Evolutionary conservation across 257 asterid species (phyloP).

Genomic region (Parsonsia alboflavescens): DNA sequence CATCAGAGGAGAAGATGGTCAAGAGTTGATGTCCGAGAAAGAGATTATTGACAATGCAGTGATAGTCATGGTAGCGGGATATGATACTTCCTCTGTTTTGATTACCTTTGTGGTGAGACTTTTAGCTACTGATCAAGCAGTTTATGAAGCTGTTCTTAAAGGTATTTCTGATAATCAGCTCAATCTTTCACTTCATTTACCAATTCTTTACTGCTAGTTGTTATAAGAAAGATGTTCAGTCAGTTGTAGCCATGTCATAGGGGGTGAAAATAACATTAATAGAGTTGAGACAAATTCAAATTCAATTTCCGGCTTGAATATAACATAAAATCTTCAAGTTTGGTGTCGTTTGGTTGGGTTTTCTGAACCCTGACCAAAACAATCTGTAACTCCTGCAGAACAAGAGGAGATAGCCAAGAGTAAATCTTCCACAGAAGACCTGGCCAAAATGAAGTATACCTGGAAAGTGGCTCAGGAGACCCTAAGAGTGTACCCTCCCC

Average conservation of each 20-base stretch:
- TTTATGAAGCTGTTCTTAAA: slow-evolving; percentile 48
- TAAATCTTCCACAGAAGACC: slow-evolving; percentile 45
- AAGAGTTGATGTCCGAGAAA: slow-evolving; percentile 41
- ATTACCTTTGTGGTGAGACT: slow-evolving; percentile 51
- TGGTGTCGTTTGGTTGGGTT: neutral
- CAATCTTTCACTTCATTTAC: neutral
- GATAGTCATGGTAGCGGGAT: slow-evolving; percentile 64
- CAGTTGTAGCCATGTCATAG: too few species aligned
- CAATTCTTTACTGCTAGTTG: neutral
- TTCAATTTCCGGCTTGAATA: too few species aligned
- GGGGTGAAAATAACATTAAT: too few species aligned
- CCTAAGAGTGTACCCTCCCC: slow-evolving; percentile 49
- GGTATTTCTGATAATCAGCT: slow-evolving; percentile 27
- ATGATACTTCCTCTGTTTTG: slow-evolving; percentile 61
- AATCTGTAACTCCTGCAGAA: slow-evolving; percentile 24
- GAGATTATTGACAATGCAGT: slow-evolving; percentile 57
- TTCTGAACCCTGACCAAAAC: neutral
- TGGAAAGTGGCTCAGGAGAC: slow-evolving; percentile 80
- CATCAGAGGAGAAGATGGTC: slow-evolving; percentile 33
- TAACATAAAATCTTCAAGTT: too few species aligned
- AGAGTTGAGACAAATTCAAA: too few species aligned
- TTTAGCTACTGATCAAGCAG: slow-evolving; percentile 39
- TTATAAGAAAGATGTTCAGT: too few species aligned
- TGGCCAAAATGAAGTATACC: slow-evolving; percentile 60
- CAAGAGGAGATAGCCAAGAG: slow-evolving; percentile 52